These are phyloP conservation scores for Tylopilus orsonianus DNA, from an alignment of 1,284 basidiomycete species.

Conservation along the genomic window DNA sequence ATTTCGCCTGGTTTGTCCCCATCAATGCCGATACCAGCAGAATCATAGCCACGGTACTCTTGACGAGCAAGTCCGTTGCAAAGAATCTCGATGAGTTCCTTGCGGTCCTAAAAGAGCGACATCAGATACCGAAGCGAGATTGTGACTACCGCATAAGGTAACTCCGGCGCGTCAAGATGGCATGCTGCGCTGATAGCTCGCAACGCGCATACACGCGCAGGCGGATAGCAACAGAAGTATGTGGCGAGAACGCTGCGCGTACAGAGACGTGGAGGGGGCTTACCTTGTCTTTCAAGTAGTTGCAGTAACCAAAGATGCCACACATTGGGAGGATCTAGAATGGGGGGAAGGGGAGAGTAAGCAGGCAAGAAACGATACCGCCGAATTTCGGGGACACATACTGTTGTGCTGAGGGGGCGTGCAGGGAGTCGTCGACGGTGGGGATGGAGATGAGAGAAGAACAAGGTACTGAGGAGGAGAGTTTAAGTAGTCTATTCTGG, in stretches of 20 bases:
- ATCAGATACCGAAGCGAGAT: constrained; percentile 19
- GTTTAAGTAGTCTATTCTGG: constrained; percentile 35
- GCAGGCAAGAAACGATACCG: not conserved
- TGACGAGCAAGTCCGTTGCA: constrained; percentile 91
- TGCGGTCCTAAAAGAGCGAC: constrained; percentile 68
- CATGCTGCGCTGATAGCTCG: not conserved
- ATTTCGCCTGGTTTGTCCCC: constrained; percentile 83
- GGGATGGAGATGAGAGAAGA: constrained; percentile 28
- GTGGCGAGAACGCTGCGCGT: not conserved
- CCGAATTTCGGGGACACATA: constrained; percentile 9
- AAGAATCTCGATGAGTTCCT: constrained; percentile 90
- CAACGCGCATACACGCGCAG: constrained; percentile 17
- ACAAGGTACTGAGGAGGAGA: not conserved
- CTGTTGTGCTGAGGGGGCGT: constrained; percentile 8
- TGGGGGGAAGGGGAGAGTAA: constrained; percentile 2
- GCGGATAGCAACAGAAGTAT: constrained; percentile 8
- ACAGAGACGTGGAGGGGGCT: constrained; percentile 26
- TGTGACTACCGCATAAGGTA: constrained; percentile 24
- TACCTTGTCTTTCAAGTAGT: constrained; percentile 90
- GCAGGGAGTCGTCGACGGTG: constrained; percentile 11
- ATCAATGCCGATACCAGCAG: constrained; percentile 93
- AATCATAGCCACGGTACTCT: constrained; percentile 99
- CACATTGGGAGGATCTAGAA: constrained; percentile 56
- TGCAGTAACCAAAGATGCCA: constrained; percentile 96
- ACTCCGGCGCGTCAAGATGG: not conserved